Conservation (phyloP, 164 flowering plant genomes). For the Cinnamomum chago region DNA sequence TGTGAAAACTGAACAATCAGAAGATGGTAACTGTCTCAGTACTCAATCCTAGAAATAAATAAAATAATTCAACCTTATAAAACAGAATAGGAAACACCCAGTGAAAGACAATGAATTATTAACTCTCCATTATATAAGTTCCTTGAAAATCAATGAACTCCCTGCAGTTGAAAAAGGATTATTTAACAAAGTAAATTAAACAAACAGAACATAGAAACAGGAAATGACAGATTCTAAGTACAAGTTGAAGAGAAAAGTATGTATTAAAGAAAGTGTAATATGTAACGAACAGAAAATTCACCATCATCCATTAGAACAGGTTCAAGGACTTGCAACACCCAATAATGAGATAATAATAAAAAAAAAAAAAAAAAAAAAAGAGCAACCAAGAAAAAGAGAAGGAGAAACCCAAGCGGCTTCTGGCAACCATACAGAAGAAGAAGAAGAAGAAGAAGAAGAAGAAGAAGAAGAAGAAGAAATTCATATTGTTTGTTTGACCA, state of each 20-base stretch:
- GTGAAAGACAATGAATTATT: neutral
- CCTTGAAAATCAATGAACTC: neutral
- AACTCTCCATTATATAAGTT: neutral
- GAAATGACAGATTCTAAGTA: neutral
- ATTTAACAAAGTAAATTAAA: neutral
- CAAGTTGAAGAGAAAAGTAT: neutral
- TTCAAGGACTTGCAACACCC: neutral
- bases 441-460: neutral
- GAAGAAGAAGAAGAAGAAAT: neutral
- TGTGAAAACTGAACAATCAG: conserved; percentile 8
- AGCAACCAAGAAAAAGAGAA: neutral
- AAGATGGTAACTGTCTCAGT: neutral
- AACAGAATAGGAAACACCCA: neutral
- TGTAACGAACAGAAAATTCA: neutral
- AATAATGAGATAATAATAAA: neutral
- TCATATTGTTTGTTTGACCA: neutral
- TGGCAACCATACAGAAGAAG: neutral
- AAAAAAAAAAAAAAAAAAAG: neutral
- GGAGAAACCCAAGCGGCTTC: neutral
- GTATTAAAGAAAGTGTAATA: neutral
- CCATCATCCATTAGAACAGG: neutral
- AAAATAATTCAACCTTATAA: neutral
- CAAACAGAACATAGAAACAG: neutral
- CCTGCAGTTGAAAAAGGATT: neutral
- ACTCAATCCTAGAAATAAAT: neutral